Evolutionary conservation across 306 rosid genomes (phyloP), one percentile per base, ranked within the genome.

Genomic region (Cyamopsis tetragonoloba): DNA sequence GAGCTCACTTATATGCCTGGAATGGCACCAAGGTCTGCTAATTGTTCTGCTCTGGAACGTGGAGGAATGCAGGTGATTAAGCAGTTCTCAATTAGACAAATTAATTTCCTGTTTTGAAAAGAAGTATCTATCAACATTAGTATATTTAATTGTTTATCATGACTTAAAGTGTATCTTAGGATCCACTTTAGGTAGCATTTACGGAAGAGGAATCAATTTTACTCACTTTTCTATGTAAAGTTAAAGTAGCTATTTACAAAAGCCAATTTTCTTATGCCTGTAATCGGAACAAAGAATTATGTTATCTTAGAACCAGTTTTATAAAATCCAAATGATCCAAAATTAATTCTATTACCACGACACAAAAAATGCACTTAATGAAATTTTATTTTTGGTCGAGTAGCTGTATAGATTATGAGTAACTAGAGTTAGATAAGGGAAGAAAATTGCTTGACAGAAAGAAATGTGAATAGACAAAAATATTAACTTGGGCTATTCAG

Each of bases 61-160:
- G 96, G 87, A 18, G 99, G 99, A 72, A 93, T 93, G 97, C 97
- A 89, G 97, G 99, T 90, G 79, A 7, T n/a, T 38, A 59, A 7
- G 8, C 34, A 68, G 12, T 30, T 38, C 3, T 14, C 13, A 27
- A 14, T 57, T 41, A 5, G 3, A 1, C 6, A 11, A 20, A 5
- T n/a, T n/a, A n/a, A n/a, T n/a, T n/a, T n/a, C n/a, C n/a, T 70
- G 20, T 59, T 46, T 35, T 9, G 49, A 6, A 18, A 22, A 8
- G 67, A 18, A 11, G 12, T 19, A n/a, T 43, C 34, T 42, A 7
- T 15, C 41, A 10, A 42, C 15, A 30, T 15, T 2, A 26, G 14
- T 41, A n/a, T 18, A 24, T 13, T 31, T 8, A 13, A 8, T 0
- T 14, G 44, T 35, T 48, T 34, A 32, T 3, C 13, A 66, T 8